Evolutionary conservation across 768 basidiomycete genomes (phyloP), one percentile per base, ranked within the genome.

Genomic region (Scleroderma citrinum): DNA sequence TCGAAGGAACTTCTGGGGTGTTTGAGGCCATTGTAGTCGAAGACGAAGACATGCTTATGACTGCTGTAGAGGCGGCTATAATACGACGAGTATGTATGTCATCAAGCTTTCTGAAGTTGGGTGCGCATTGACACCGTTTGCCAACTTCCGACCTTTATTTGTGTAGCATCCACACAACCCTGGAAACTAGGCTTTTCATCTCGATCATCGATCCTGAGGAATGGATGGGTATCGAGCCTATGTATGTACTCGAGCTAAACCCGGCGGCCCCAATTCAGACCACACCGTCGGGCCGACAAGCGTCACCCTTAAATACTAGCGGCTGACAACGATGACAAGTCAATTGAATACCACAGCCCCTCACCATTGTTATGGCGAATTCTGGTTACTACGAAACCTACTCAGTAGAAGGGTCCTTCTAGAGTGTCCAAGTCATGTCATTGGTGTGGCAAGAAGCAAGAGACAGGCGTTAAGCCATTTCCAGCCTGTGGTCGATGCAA

Each of bases 21-120:
- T 81, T 82, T 24, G 79, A 77, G 46, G 71, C 63, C 11, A 83
- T 77, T 44, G 78, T 71, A 42, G 78, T 68, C 43, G 84, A 82
- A 54, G 82, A 83, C 64, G 83, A 70, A 49, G 85, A 86, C 85
- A 86, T 86, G 62, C 54, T 53, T 60, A 51, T 29, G 46, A 49
- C 24, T 51, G 62, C 43, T 46, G 34, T 26, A 43, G 46, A 5
- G 23, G 26, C 23, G 26, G 26, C 26, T 29, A 8, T 29, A 5
- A 36, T 39, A 44, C 42, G 47, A 37, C 51, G 44, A 48, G 47
- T 53, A 56, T 42, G 51, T 52, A 43, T 50, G 47, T 55, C 54
- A 51, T 48, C 34, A 30, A 42, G 37, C 29, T 52, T 51, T 42
- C 52, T 44, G 23, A 29, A 37, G 41, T 45, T 38, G 26, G 26